phyloP scores from a whole-genome alignment of 257 asterid species.

The Gardenia jasminoides region DNA sequence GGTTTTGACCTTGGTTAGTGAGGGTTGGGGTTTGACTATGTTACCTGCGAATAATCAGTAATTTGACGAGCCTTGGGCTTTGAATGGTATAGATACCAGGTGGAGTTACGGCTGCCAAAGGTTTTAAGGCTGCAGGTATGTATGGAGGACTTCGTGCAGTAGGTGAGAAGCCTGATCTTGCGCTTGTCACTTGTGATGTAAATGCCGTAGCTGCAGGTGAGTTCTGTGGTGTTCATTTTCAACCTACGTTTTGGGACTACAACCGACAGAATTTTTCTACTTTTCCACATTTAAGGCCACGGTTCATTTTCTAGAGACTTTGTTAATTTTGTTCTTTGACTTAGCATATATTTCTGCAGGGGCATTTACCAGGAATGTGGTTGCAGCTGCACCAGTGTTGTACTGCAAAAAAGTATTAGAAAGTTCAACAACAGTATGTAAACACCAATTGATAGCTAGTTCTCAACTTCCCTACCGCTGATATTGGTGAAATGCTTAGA shows the following conservation, averaged over 20 bases:
- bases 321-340: background rate
- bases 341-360: slow-evolving; percentile 40
- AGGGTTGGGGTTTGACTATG: too few relatives aligned
- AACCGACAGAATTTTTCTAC: background rate
- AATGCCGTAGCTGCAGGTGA: slow-evolving; percentile 88
- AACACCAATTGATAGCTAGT: background rate
- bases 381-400: slow-evolving; percentile 96
- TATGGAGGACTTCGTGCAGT: slow-evolving; percentile 94
- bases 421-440: slow-evolving; percentile 68
- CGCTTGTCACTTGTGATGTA: slow-evolving; percentile 83
- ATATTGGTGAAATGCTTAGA: background rate
- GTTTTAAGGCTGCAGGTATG: slow-evolving; percentile 96
- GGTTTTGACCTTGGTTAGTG: too few relatives aligned
- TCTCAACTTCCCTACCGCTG: background rate
- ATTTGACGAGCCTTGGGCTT: slow-evolving; percentile 21
- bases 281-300: background rate
- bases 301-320: background rate
- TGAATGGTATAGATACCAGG: slow-evolving; percentile 67
- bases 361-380: slow-evolving; percentile 81
- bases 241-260: background rate
- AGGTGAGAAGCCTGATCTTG: slow-evolving; percentile 98
- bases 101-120: slow-evolving; percentile 93
- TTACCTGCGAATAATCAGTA: too few relatives aligned
- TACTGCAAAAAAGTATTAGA: slow-evolving; percentile 77
- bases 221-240: slow-evolving; percentile 5